A percentile compares a stretch with the other conserved stretches of the same genome.
Conservation (phyloP, 1,284 basidiomycete genomes). For the Gomphus sp. region DNA sequence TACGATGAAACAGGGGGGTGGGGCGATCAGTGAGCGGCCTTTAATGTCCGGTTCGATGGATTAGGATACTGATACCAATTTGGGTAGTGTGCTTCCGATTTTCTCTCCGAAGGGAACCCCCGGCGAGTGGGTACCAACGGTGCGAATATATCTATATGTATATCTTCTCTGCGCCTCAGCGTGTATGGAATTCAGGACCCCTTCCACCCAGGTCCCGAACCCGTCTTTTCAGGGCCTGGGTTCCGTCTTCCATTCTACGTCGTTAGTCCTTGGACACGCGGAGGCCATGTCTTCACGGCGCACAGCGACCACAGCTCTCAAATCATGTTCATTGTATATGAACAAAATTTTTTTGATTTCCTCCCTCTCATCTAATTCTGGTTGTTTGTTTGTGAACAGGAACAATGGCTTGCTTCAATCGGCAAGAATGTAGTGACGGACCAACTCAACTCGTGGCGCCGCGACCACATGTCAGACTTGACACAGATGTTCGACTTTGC, state of each 20-base stretch:
- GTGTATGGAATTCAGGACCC: constrained; percentile 10
- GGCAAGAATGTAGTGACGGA: constrained; percentile 16
- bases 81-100: constrained; percentile 8
- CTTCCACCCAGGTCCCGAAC: constrained; percentile 9
- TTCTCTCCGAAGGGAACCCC: constrained; percentile 11
- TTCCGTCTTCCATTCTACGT: constrained; percentile 20
- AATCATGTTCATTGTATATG: constrained; percentile 15
- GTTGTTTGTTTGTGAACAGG: neutral
- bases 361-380: neutral
- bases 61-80: too few relatives aligned
- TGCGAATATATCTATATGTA: neutral
- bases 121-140: constrained; percentile 16
- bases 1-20: constrained; percentile 21
- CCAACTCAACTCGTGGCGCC: constrained; percentile 17
- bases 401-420: constrained; percentile 18
- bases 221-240: constrained; percentile 17
- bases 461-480: constrained; percentile 18
- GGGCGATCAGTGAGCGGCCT: constrained; percentile 16
- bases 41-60: too few relatives aligned
- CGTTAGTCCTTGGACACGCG: constrained; percentile 19
- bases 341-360: neutral
- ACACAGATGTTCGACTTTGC: constrained; percentile 19
- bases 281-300: constrained; percentile 19
- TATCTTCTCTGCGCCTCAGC: too few relatives aligned
- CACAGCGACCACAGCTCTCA: constrained; percentile 18